Percentiles rank a stretch among this genome's conserved stretches.
Conservation (phyloP, 768 basidiomycete genomes). For the Mycena galopus region DNA sequence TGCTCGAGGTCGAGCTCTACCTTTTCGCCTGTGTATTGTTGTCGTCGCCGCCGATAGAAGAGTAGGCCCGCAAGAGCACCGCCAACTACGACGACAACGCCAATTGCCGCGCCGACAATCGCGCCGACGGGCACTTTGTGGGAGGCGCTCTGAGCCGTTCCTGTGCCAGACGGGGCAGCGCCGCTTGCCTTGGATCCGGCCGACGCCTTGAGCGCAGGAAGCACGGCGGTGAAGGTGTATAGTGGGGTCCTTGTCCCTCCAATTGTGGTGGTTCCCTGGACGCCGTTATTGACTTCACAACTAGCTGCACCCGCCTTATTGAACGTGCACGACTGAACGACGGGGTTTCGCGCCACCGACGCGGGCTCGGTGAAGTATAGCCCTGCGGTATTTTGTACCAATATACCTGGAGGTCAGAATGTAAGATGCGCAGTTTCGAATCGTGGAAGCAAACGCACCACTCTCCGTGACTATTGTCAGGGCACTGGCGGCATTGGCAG, state of each 20-base stretch:
- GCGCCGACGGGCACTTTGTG: constrained; percentile 8
- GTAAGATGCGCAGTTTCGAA: neutral
- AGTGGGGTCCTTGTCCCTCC: neutral
- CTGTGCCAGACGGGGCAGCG: neutral
- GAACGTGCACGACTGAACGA: constrained; percentile 8
- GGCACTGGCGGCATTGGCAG: too few relatives aligned
- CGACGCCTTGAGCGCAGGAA: neutral
- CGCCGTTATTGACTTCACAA: neutral
- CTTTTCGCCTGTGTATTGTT: neutral
- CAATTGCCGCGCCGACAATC: constrained; percentile 1
- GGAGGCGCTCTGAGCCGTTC: neutral
- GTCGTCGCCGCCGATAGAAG: neutral
- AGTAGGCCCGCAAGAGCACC: neutral
- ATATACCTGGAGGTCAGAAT: neutral
- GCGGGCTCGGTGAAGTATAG: constrained; percentile 5
- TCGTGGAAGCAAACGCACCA: neutral
- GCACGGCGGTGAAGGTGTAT: neutral
- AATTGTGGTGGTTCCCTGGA: neutral
- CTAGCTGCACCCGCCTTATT: neutral
- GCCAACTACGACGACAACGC: neutral
- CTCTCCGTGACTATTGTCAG: neutral
- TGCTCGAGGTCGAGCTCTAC: constrained; percentile 8
- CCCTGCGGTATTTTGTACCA: constrained; percentile 2
- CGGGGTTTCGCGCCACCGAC: neutral
- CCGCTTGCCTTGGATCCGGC: neutral